Conservation (phyloP, 2,329 filamentous ascomycete species). For the Ophiostoma tasmaniense region DNA sequence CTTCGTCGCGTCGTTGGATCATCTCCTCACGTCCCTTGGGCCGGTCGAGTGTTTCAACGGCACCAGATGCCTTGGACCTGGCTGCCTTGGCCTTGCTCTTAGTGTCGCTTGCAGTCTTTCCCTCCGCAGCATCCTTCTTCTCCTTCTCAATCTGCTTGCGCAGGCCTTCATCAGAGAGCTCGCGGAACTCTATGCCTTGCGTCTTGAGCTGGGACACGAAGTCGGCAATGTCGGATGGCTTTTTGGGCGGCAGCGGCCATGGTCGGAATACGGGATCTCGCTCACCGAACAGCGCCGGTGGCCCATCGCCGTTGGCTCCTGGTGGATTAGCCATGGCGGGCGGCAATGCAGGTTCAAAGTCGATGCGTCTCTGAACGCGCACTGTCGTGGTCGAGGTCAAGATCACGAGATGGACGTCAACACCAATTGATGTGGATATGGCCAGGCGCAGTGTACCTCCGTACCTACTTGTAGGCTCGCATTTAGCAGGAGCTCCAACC, state of each 20-base stretch:
- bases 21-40: slow-evolving; percentile 31
- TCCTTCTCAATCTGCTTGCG: slow-evolving; percentile 54
- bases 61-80: slow-evolving; percentile 23
- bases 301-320: neutral
- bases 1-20: slow-evolving; percentile 46
- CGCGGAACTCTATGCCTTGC: slow-evolving; percentile 73
- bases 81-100: slow-evolving; percentile 32
- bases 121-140: slow-evolving; percentile 29
- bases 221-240: slow-evolving; percentile 55
- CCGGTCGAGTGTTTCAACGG: slow-evolving; percentile 23
- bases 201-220: slow-evolving; percentile 72
- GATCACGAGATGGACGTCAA: neutral
- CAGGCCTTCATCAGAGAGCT: slow-evolving; percentile 66
- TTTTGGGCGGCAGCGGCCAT: slow-evolving; percentile 49
- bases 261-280: slow-evolving; percentile 41
- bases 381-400: neutral
- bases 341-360: neutral
- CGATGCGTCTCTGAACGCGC: neutral
- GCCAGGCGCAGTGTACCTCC: neutral
- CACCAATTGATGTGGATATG: neutral
- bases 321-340: slow-evolving; percentile 15
- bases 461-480: neutral
- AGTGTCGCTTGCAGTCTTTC: neutral
- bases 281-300: slow-evolving; percentile 16
- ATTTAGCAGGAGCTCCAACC: neutral